Percentiles rank a stretch among this genome's conserved stretches.
phyloP scores from a whole-genome alignment of 768 basidiomycete species.

The Tephrocybe rancida region DNA sequence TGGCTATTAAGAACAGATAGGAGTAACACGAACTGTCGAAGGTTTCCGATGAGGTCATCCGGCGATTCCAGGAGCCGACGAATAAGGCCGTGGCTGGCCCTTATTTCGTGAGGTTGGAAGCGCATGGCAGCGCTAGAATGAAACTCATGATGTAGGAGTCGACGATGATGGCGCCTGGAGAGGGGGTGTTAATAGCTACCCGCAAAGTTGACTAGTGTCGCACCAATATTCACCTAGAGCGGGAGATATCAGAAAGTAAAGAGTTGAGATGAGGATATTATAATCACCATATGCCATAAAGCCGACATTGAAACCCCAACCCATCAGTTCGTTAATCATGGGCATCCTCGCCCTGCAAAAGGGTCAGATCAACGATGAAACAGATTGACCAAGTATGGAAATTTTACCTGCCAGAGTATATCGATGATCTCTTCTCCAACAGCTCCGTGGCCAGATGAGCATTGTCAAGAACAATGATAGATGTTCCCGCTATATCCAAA shows the following conservation, averaged over 20 bases:
- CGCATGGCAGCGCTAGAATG: too few relatives aligned
- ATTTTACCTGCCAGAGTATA: conserved; percentile 24
- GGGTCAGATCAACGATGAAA: too few relatives aligned
- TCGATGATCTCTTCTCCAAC: conserved; percentile 21
- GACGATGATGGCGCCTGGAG: too few relatives aligned
- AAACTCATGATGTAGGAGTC: too few relatives aligned
- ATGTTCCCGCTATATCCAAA: conserved; percentile 19
- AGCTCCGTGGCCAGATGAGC: conserved; percentile 23
- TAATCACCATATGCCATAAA: conserved; percentile 15
- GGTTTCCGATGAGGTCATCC: conserved; percentile 11
- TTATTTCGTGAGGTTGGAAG: too few relatives aligned
- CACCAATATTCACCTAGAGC: conserved; percentile 7
- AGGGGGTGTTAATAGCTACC: too few relatives aligned
- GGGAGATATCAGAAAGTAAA: too few relatives aligned
- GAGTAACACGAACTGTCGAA: conserved; percentile 13
- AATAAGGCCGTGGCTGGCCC: conserved; percentile 23
- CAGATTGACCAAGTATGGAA: too few relatives aligned
- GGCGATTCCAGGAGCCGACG: conserved; percentile 20
- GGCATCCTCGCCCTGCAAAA: conserved; percentile 30
- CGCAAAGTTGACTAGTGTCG: too few relatives aligned
- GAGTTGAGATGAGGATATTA: too few relatives aligned
- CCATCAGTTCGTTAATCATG: conserved; percentile 25
- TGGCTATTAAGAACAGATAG: too few relatives aligned
- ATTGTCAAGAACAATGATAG: conserved; percentile 23
- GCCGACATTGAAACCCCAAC: conserved; percentile 17